These are phyloP conservation scores for Xylaria sp. DNA, from an alignment of 495 filamentous ascomycete species.

Conservation along the genomic window DNA sequence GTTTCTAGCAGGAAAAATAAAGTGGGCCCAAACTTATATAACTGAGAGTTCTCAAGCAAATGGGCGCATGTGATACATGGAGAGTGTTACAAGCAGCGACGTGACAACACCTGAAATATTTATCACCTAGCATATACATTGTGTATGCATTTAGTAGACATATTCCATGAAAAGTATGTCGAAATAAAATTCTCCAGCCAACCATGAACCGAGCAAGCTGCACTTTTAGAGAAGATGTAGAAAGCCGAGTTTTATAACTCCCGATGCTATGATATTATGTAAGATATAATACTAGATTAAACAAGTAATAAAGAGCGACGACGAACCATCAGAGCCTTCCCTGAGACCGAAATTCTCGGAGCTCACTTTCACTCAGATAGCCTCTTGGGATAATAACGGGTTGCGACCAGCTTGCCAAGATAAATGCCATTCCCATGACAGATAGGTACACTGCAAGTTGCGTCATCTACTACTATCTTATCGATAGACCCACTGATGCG, in stretches of 20 bases:
- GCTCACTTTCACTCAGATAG: too few species aligned
- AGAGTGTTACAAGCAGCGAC: not conserved
- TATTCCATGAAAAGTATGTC: not conserved
- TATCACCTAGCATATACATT: not conserved
- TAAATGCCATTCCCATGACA: too few species aligned
- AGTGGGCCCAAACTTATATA: not conserved
- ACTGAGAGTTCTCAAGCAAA: not conserved
- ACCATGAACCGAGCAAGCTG: not conserved
- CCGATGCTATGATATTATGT: not conserved
- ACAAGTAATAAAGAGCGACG: not conserved
- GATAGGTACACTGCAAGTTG: too few species aligned
- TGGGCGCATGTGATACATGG: not conserved
- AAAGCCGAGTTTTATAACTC: not conserved
- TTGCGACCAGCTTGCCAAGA: too few species aligned
- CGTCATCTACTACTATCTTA: slow-evolving; percentile 1
- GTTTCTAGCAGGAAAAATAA: slow-evolving; percentile 9
- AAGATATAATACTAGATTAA: not conserved
- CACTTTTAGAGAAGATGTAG: not conserved
- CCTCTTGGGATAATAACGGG: too few species aligned
- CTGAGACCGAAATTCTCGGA: too few species aligned
- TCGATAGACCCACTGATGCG: too few species aligned
- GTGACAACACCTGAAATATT: not conserved
- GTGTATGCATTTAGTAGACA: not conserved
- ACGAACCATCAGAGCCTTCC: too few species aligned
- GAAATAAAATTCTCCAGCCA: not conserved